Percentiles rank a stretch among this genome's conserved stretches.
phyloP scores from a whole-genome alignment of 768 basidiomycete genomes.

The Termitomyces sp. region DNA sequence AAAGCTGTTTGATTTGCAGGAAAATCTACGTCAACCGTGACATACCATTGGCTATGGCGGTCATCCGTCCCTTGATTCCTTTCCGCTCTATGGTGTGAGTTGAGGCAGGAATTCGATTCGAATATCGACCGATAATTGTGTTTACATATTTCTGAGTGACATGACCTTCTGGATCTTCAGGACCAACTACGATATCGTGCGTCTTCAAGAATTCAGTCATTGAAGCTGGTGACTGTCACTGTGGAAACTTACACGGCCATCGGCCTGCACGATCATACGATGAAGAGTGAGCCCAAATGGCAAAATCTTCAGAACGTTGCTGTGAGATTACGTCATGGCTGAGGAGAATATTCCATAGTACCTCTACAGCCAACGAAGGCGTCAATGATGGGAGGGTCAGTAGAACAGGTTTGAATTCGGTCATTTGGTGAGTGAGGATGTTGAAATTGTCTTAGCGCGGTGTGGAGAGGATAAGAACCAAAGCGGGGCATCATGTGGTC shows the following conservation, averaged over 20 bases:
- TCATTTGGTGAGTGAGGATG: conserved; percentile 23
- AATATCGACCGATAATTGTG: conserved; percentile 66
- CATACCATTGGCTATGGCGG: conserved; percentile 38
- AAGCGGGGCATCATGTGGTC: conserved; percentile 2
- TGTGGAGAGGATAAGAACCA: background rate
- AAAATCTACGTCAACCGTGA: background rate
- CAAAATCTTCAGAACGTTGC: conserved; percentile 39
- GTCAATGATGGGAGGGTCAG: conserved; percentile 51
- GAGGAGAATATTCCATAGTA: conserved; percentile 10
- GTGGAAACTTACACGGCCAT: conserved; percentile 46
- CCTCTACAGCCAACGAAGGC: conserved; percentile 62
- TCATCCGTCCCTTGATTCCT: conserved; percentile 43
- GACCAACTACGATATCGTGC: conserved; percentile 74
- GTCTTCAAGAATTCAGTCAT: conserved; percentile 34
- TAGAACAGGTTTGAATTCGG: conserved; percentile 46
- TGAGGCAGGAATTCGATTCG: conserved; percentile 68
- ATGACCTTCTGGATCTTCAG: conserved; percentile 58
- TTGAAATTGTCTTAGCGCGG: background rate
- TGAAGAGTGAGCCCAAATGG: conserved; percentile 68
- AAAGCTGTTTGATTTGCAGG: background rate
- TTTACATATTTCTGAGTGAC: conserved; percentile 63
- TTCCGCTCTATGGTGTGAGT: conserved; percentile 47
- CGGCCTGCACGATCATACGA: conserved; percentile 57
- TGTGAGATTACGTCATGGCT: background rate
- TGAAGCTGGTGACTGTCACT: background rate